These are phyloP conservation scores for Funneliformis mosseae DNA, from an alignment of 192 early-diverging fungal genomes.

Conservation along the genomic window DNA sequence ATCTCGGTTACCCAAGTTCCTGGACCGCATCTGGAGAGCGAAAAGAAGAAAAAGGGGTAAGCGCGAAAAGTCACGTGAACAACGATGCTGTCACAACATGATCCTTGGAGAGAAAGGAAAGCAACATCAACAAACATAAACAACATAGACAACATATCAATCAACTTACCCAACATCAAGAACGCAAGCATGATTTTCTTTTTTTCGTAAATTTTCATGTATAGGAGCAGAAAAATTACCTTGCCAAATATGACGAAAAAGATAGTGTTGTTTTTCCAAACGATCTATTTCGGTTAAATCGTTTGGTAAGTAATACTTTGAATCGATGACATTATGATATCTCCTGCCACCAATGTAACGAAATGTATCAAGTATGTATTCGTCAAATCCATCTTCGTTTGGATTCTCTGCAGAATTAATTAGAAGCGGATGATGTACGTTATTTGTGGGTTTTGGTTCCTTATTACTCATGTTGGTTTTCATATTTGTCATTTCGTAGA, in stretches of 20 bases:
- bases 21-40: conserved; percentile 34
- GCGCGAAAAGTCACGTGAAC: background rate
- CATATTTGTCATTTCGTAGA: background rate
- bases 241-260: conserved; percentile 15
- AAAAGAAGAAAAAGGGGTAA: background rate
- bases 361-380: conserved; percentile 17
- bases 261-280: conserved; percentile 14
- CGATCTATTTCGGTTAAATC: conserved; percentile 50
- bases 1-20: conserved; percentile 45
- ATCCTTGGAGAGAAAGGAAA: too few relatives aligned
- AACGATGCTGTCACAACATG: too few relatives aligned
- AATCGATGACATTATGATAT: conserved; percentile 42
- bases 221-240: conserved; percentile 7
- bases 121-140: too few relatives aligned
- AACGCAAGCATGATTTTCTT: background rate
- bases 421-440: background rate
- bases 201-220: background rate
- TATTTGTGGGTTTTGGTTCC: background rate
- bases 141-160: background rate
- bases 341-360: conserved; percentile 36
- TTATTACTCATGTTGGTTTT: background rate
- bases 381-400: background rate
- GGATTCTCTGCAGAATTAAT: background rate
- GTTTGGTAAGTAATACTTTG: conserved; percentile 49
- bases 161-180: conserved; percentile 28